Conservation (phyloP, 2,329 filamentous ascomycete species). For the Corinectria fuckeliana region DNA sequence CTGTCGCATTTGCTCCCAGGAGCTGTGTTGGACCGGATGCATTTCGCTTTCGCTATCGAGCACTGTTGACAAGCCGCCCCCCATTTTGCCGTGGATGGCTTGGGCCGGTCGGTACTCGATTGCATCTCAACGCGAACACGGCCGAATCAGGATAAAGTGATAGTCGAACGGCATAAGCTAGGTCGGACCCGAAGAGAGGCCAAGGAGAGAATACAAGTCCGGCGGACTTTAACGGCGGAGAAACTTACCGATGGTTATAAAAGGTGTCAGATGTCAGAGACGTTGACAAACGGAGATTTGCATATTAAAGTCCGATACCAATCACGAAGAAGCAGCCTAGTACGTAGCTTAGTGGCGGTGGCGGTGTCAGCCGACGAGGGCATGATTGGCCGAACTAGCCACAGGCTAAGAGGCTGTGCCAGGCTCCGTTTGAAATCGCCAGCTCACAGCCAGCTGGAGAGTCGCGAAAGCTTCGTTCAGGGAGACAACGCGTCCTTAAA, state of each 20-base stretch:
- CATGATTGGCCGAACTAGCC: constrained; percentile 20
- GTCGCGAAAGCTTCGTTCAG: constrained; percentile 22
- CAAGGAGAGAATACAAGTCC: constrained; percentile 29
- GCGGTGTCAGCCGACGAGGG: not conserved
- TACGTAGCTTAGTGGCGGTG: constrained; percentile 2
- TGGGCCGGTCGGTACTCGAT: constrained; percentile 33
- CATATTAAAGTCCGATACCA: constrained; percentile 23
- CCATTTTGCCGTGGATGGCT: constrained; percentile 52
- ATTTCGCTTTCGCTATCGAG: constrained; percentile 58
- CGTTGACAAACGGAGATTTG: constrained; percentile 22
- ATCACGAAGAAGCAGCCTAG: constrained; percentile 4
- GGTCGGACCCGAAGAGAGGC: constrained; percentile 16
- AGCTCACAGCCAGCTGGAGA: constrained; percentile 13
- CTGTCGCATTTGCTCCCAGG: constrained; percentile 53
- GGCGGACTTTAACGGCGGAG: constrained; percentile 33
- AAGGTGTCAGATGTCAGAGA: not conserved
- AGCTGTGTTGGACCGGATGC: constrained; percentile 49
- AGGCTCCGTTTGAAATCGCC: not conserved
- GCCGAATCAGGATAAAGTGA: constrained; percentile 6
- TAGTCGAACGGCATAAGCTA: constrained; percentile 9
- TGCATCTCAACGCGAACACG: constrained; percentile 15
- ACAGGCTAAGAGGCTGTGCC: constrained; percentile 13
- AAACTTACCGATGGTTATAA: constrained; percentile 4
- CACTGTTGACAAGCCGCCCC: constrained; percentile 57
- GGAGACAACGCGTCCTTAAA: not conserved